A percentile compares a stretch with the other conserved stretches of the same genome.
Evolutionary conservation across 805 yeast species (phyloP).

Genomic region (Suhomyces sp.): DNA sequence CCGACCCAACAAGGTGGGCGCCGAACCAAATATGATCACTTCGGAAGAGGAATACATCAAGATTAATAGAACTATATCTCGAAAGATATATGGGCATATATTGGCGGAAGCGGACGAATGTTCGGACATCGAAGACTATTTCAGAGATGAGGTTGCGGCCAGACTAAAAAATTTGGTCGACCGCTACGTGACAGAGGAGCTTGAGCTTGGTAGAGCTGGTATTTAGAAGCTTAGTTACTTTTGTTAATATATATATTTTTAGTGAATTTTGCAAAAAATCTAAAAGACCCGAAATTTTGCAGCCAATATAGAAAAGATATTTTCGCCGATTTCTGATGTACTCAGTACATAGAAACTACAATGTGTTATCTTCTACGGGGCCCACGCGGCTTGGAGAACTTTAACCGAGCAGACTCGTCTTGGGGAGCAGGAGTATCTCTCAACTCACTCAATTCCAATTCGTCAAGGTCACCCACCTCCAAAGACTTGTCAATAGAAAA

Average conservation of each 20-base stretch:
- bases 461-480: constrained; percentile 74
- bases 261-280: not conserved
- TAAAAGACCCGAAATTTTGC: not conserved
- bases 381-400: constrained; percentile 61
- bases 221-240: not conserved
- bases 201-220: constrained; percentile 3
- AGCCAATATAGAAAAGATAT: not conserved
- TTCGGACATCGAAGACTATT: constrained; percentile 12
- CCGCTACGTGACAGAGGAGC: constrained; percentile 20
- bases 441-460: constrained; percentile 55
- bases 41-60: constrained; percentile 48
- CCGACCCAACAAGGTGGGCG: constrained; percentile 16
- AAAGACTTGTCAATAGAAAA: constrained; percentile 43
- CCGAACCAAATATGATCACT: constrained; percentile 15
- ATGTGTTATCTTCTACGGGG: constrained; percentile 48
- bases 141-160: constrained; percentile 13
- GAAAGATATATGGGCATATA: constrained; percentile 48
- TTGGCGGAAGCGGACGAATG: constrained; percentile 4
- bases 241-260: too few relatives aligned
- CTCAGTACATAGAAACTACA: not conserved
- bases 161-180: constrained; percentile 22
- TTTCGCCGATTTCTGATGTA: not conserved
- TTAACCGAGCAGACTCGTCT: constrained; percentile 22
- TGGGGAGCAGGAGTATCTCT: constrained; percentile 15
- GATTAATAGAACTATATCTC: constrained; percentile 61